phyloP scores from a whole-genome alignment of 2,329 filamentous ascomycete species.

The Beauveria bassiana region DNA sequence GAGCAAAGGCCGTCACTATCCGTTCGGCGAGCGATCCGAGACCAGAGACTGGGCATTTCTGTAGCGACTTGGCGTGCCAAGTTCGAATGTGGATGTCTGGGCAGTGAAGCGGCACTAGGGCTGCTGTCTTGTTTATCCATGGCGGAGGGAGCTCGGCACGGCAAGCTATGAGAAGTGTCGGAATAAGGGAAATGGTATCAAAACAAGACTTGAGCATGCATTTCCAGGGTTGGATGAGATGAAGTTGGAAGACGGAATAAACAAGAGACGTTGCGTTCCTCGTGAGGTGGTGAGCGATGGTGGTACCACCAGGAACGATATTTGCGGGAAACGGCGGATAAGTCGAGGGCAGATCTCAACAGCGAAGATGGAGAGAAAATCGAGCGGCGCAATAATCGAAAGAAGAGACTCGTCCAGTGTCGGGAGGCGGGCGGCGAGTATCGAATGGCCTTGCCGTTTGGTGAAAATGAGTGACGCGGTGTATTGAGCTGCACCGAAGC shows the following conservation, averaged over 20 bases:
- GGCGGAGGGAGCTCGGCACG: background rate
- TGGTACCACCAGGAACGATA: conserved; percentile 8
- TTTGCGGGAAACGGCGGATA: background rate
- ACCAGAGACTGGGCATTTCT: conserved; percentile 4
- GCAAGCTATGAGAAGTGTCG: background rate
- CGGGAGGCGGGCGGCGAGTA: background rate
- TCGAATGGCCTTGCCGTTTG: background rate
- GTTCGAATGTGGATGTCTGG: conserved; percentile 2
- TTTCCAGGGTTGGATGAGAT: background rate
- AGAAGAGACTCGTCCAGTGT: background rate
- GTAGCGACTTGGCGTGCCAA: conserved; percentile 3
- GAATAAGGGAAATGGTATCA: background rate
- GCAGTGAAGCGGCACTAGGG: background rate
- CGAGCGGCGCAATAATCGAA: background rate
- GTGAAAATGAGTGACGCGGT: conserved; percentile 8
- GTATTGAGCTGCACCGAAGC: background rate
- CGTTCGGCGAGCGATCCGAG: conserved; percentile 1
- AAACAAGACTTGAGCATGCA: background rate
- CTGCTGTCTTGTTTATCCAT: conserved; percentile 3
- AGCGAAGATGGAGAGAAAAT: background rate
- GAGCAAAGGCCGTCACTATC: conserved; percentile 9
- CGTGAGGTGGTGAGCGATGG: conserved; percentile 2
- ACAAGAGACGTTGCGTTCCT: conserved; percentile 8
- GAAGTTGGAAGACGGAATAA: background rate
- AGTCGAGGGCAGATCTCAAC: background rate